Evolutionary conservation across 148 eudicot genomes (phyloP).

Genomic region (Persicaria maculosa): DNA sequence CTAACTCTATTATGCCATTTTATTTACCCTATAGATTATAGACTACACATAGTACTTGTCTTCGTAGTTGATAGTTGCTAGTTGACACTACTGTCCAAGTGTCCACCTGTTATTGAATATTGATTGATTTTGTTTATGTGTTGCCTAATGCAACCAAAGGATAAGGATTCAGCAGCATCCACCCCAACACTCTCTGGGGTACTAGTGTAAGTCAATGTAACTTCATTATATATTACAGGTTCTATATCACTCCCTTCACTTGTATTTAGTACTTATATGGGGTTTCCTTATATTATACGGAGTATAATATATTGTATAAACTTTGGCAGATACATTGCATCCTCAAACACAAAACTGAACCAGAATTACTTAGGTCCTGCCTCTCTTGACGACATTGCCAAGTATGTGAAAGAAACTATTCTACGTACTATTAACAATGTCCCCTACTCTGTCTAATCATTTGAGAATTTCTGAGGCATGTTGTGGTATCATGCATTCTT

Average conservation of each 20-base stretch:
- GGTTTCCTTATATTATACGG: neutral
- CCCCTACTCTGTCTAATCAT: neutral
- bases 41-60: too few species aligned
- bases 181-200: constrained; percentile 55
- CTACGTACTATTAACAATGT: neutral
- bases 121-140: constrained; percentile 3
- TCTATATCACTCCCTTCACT: neutral
- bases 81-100: too few species aligned
- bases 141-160: constrained; percentile 28
- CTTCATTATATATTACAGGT: neutral
- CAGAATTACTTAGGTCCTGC: constrained; percentile 89
- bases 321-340: constrained; percentile 64
- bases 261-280: neutral
- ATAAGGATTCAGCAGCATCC: constrained; percentile 48
- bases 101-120: too few species aligned
- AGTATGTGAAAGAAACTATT: constrained; percentile 26
- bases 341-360: constrained; percentile 62
- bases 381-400: constrained; percentile 66
- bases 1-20: neutral
- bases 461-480: too few species aligned
- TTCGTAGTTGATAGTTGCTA: too few species aligned
- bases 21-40: too few species aligned
- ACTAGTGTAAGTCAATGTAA: constrained; percentile 60
- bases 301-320: neutral
- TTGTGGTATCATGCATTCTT: neutral